Evolutionary conservation across 2,329 filamentous ascomycete genomes (phyloP).

Genomic region (Penicillium sp.): DNA sequence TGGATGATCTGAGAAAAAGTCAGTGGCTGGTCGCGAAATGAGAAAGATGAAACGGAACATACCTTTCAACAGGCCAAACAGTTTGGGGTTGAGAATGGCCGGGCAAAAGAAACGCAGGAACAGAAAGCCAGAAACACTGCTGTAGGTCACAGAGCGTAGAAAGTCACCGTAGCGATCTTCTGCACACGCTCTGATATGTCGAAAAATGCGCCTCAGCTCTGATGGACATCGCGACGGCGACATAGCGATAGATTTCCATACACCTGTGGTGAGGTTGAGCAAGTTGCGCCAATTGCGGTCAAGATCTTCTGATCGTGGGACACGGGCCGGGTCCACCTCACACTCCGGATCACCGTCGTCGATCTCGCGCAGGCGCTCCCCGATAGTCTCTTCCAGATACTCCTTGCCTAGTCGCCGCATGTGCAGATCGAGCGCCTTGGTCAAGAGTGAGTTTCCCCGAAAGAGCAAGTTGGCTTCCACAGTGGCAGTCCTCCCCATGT

Average conservation of each 20-base stretch:
- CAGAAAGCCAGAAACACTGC: slow-evolving; percentile 88
- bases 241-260: slow-evolving; percentile 76
- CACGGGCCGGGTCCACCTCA: slow-evolving; percentile 85
- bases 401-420: slow-evolving; percentile 93
- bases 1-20: slow-evolving; percentile 61
- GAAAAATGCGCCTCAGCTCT: slow-evolving; percentile 77
- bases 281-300: slow-evolving; percentile 77
- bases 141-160: slow-evolving; percentile 80
- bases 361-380: slow-evolving; percentile 81
- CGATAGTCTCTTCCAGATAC: slow-evolving; percentile 79
- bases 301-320: slow-evolving; percentile 62
- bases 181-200: slow-evolving; percentile 85
- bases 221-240: slow-evolving; percentile 71
- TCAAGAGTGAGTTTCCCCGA: slow-evolving; percentile 87
- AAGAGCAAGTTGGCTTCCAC: slow-evolving; percentile 90
- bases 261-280: slow-evolving; percentile 67
- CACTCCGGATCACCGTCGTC: slow-evolving; percentile 87
- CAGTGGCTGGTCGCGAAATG: not conserved
- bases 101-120: slow-evolving; percentile 95
- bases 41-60: slow-evolving; percentile 2
- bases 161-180: slow-evolving; percentile 95
- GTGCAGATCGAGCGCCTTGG: slow-evolving; percentile 87
- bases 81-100: slow-evolving; percentile 89
- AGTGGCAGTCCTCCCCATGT: slow-evolving; percentile 59
- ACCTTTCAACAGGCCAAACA: slow-evolving; percentile 79